Evolutionary conservation across 495 filamentous ascomycete genomes (phyloP).

Genomic region (Copromyces sp.): DNA sequence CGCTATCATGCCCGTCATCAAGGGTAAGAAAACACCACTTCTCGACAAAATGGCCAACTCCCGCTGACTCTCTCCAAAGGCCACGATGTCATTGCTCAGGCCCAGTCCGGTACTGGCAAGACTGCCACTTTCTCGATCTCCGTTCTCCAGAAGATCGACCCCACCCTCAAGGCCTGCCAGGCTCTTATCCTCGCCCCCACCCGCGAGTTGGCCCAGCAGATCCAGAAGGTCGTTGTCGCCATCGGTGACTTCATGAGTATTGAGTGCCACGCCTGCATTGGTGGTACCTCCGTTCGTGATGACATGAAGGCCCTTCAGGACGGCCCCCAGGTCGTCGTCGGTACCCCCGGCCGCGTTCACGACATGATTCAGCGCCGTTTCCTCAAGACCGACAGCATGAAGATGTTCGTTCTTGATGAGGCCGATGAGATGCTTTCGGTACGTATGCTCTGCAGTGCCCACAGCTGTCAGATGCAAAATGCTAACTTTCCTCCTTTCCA

Average conservation of each 20-base stretch:
- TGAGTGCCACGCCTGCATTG: conserved; percentile 97
- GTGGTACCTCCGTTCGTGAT: conserved; percentile 92
- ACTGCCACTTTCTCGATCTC: conserved; percentile 98
- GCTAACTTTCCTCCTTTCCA: conserved; percentile 6
- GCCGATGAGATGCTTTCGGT: conserved; percentile 87
- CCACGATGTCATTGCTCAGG: conserved; percentile 97
- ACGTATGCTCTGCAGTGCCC: conserved; percentile 26
- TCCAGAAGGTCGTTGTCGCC: conserved; percentile 94
- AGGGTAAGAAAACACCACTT: conserved; percentile 57
- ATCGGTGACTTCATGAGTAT: conserved; percentile 99
- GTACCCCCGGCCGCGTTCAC: conserved; percentile 88
- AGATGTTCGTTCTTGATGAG: conserved; percentile 96
- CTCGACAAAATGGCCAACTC: conserved; percentile 7
- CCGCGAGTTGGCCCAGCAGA: conserved; percentile 94
- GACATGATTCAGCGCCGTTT: conserved; percentile 98
- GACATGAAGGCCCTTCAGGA: conserved; percentile 96
- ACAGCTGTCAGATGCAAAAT: neutral
- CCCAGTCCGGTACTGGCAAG: conserved; percentile 98
- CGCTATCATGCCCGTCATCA: conserved; percentile 98
- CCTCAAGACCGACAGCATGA: conserved; percentile 87
- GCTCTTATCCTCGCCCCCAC: conserved; percentile 96
- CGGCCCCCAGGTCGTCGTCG: conserved; percentile 92
- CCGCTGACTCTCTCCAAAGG: conserved; percentile 42
- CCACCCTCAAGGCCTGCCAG: conserved; percentile 75
- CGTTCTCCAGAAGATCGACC: conserved; percentile 89